Evolutionary conservation across 768 basidiomycete species (phyloP), one percentile per base, ranked within the genome.

Genomic region (Lyophyllum atratum): DNA sequence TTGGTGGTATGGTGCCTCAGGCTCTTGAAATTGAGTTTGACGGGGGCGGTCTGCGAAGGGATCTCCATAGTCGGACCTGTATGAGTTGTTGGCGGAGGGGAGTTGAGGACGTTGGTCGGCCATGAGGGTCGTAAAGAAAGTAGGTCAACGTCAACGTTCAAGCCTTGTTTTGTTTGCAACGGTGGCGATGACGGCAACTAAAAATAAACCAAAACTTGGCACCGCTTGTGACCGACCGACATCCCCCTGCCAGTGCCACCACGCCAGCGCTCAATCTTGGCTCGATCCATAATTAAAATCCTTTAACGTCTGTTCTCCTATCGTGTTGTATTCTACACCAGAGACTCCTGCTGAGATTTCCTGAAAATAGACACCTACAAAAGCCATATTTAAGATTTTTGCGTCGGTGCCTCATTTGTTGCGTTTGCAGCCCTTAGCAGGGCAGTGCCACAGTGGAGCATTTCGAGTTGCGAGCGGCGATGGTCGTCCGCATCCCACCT

Each of bases 31-130:
- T 49, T 84, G 85, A 42, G 83, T 74, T 51, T 79, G 82, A 52
- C 79, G 83, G 54, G 84, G 80, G 21, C 84, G 78, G 74, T 92
- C 90, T 48, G 85, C 78, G 68, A 92, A 93, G 6, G 92, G 92
- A 69, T 93, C 89, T 28, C 73, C 76, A 51, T 79, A 78, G 17
- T 66, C 71, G 56, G 70, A 71, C 46, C 15, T 53, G 47, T 68
- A 71, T 28, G 61, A 59, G n/a, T 52, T 53, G 52, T 72, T 68
- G 33, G 75, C 68, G 55, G 69, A 68, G 40, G 72, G 76, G 21
- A 71, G 68, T 59, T 74, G 75, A 42, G 75, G 70, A 45, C 71
- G 72, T 54, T 70, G 69, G 66, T 76, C 75, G 59, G 76, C 73
- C 74, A 74, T 80, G 62, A 54, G 52, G 39, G 45, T 53, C 55